Percentiles rank a stretch among this genome's conserved stretches.
These are phyloP conservation scores for Sungouiozyma intestinalis DNA, from an alignment of 805 yeast species.

Conservation along the genomic window DNA sequence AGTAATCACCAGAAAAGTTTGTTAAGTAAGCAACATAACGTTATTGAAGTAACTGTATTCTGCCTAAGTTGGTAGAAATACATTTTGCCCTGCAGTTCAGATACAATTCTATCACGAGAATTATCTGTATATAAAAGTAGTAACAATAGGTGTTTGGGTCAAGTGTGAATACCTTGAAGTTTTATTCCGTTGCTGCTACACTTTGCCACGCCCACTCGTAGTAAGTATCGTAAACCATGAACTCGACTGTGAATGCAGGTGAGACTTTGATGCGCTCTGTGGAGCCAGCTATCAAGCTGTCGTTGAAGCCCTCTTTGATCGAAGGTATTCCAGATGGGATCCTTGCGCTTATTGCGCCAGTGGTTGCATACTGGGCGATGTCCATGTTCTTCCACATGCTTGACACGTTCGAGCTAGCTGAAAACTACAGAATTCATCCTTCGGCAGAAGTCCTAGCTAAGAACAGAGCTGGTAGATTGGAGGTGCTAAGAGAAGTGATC, in stretches of 20 bases:
- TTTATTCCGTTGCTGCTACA: no score
- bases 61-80: no score
- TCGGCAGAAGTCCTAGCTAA: constrained; percentile 70
- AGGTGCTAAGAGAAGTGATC: constrained; percentile 73
- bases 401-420: constrained; percentile 68
- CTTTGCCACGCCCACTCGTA: no score
- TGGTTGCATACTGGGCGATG: constrained; percentile 74
- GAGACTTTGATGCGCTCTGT: constrained; percentile 11
- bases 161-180: no score
- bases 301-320: constrained; percentile 4
- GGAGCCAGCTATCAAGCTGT: constrained; percentile 23
- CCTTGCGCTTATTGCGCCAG: constrained; percentile 63
- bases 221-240: constrained; percentile 7
- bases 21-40: no score
- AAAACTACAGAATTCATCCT: constrained; percentile 82
- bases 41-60: no score
- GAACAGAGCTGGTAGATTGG: constrained; percentile 59
- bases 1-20: neutral
- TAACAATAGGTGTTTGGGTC: no score
- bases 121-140: no score
- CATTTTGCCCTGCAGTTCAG: neutral
- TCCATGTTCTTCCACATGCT: constrained; percentile 64
- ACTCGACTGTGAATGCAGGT: constrained; percentile 6
- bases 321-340: constrained; percentile 42
- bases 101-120: no score